Conservation (phyloP, 768 basidiomycete genomes). For the Suillus subluteus region DNA sequence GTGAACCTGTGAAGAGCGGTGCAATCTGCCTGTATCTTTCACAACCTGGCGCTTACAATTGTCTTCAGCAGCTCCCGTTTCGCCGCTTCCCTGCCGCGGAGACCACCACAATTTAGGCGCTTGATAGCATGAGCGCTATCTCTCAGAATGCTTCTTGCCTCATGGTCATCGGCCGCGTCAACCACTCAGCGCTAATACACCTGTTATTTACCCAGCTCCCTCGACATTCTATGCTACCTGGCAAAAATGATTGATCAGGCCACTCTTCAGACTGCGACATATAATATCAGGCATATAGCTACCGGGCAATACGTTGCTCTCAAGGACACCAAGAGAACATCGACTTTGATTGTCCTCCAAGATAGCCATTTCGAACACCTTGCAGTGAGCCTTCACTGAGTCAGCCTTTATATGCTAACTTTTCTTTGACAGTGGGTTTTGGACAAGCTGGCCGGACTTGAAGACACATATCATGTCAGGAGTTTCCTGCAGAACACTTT, state of each 20-base stretch:
- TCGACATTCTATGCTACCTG: not conserved
- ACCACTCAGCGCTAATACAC: not conserved
- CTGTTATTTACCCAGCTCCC: not conserved
- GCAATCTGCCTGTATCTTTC: not conserved
- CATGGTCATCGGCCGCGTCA: not conserved
- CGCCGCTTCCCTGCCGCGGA: not conserved
- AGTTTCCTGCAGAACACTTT: constrained; percentile 9
- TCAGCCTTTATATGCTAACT: not conserved
- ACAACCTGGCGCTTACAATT: not conserved
- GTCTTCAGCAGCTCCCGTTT: not conserved
- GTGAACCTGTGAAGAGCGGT: not conserved
- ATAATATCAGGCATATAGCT: constrained; percentile 4
- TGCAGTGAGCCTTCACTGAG: not conserved
- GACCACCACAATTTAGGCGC: not conserved
- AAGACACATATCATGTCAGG: constrained; percentile 1
- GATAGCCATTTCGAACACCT: constrained; percentile 7
- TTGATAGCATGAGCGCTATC: not conserved
- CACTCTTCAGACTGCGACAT: constrained; percentile 5
- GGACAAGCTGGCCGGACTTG: not conserved
- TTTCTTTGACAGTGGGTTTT: constrained; percentile 4
- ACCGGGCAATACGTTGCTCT: constrained; percentile 8
- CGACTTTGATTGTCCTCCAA: not conserved
- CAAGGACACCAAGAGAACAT: constrained; percentile 2
- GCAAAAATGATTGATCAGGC: constrained; percentile 1
- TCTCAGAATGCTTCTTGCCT: not conserved